phyloP scores from a whole-genome alignment of 768 basidiomycete species.

The Pholiota microspora region DNA sequence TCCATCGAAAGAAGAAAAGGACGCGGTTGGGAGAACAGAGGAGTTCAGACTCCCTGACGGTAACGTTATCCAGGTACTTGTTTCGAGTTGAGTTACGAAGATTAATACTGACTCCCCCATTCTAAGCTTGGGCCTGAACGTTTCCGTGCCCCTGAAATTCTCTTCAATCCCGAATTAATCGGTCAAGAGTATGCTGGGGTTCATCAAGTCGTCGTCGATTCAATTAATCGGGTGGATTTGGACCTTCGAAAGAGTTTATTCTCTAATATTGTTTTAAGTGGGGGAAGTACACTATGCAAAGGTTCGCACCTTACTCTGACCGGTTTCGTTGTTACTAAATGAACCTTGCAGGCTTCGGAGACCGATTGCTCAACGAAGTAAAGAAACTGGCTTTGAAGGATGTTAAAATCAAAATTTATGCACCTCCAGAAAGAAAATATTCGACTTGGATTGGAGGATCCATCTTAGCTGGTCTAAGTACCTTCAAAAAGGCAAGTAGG shows the following conservation, averaged over 20 bases:
- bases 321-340: conserved; percentile 9
- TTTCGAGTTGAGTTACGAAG: conserved; percentile 7
- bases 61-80: conserved; percentile 79
- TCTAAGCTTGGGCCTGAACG: conserved; percentile 88
- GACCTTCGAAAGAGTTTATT: conserved; percentile 94
- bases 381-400: conserved; percentile 95
- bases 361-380: conserved; percentile 93
- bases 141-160: conserved; percentile 94
- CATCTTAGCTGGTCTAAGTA: conserved; percentile 91
- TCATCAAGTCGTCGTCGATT: conserved; percentile 98
- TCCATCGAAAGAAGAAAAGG: conserved; percentile 95
- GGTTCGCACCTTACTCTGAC: conserved; percentile 46
- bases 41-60: conserved; percentile 95
- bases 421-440: conserved; percentile 99
- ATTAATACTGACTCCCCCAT: conserved; percentile 14
- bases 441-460: conserved; percentile 97
- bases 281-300: conserved; percentile 93
- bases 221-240: conserved; percentile 93
- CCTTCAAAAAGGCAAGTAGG: conserved; percentile 87
- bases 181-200: conserved; percentile 97
- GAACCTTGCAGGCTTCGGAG: conserved; percentile 73
- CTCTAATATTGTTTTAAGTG: conserved; percentile 95
- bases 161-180: conserved; percentile 96
- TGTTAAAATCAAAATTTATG: conserved; percentile 98
- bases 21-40: conserved; percentile 70